Percentiles rank a stretch among this genome's conserved stretches.
Conservation (phyloP, 371 early-diverging fungal genomes). For the Entomophthora muscae region DNA sequence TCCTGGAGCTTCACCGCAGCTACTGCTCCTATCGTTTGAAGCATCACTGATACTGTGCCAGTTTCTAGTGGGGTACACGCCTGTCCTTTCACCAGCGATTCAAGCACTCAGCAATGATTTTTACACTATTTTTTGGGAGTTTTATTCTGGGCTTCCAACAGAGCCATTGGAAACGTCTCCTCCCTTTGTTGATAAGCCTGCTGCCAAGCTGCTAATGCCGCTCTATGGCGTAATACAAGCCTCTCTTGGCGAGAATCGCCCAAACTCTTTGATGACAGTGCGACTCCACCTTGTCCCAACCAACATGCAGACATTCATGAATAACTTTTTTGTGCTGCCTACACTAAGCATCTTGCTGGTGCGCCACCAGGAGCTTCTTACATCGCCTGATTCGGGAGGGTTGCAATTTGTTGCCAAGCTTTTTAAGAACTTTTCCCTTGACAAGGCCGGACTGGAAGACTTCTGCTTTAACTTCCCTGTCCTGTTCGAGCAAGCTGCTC, state of each 20-base stretch:
- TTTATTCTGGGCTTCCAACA: neutral
- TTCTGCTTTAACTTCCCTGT: neutral
- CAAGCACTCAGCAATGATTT: neutral
- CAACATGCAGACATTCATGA: neutral
- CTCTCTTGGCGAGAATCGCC: neutral
- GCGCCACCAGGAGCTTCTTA: neutral
- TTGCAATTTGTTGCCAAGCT: neutral
- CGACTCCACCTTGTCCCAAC: neutral
- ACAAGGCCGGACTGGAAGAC: neutral
- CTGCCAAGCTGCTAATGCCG: neutral
- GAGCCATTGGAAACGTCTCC: neutral
- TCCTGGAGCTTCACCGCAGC: neutral
- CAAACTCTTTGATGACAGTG: neutral
- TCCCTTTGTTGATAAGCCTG: neutral
- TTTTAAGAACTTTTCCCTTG: slow-evolving; percentile 2
- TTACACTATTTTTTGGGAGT: neutral
- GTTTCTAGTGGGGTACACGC: neutral
- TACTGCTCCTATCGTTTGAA: neutral
- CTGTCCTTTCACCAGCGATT: neutral
- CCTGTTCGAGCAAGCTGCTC: neutral
- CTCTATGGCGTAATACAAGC: neutral
- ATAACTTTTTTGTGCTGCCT: neutral
- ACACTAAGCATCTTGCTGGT: neutral
- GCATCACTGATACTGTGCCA: neutral
- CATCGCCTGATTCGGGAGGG: neutral